Percentiles rank a stretch among this genome's conserved stretches.
Conservation (phyloP, 2,329 filamentous ascomycete genomes). For the Scytalidium lignicola region DNA sequence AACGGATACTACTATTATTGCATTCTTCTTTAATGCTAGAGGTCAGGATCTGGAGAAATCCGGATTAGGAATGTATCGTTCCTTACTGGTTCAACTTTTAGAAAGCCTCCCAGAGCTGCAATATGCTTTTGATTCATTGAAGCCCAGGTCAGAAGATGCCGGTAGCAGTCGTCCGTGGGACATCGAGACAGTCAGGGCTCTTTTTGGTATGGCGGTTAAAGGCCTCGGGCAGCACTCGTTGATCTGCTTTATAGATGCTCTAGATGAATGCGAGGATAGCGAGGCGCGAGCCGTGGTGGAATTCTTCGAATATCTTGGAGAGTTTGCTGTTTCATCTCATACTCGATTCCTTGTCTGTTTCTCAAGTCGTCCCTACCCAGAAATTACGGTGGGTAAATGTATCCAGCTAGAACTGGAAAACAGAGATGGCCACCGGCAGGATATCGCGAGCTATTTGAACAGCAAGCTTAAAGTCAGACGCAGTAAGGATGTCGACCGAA, state of each 20-base stretch:
- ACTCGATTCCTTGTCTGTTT: constrained; percentile 19
- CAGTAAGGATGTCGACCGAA: constrained; percentile 13
- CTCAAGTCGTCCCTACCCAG: constrained; percentile 25
- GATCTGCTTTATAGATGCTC: constrained; percentile 24
- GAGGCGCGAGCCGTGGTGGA: constrained; percentile 11
- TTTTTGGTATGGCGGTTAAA: constrained; percentile 20
- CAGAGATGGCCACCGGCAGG: constrained; percentile 21
- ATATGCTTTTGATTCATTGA: constrained; percentile 23
- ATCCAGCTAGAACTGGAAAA: constrained; percentile 20
- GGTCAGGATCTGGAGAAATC: constrained; percentile 35
- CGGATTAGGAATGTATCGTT: constrained; percentile 42
- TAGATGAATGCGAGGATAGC: constrained; percentile 18
- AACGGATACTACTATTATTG: constrained; percentile 23
- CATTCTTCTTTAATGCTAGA: constrained; percentile 23
- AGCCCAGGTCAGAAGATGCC: background rate
- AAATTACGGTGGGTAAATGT: constrained; percentile 17
- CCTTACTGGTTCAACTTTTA: constrained; percentile 38
- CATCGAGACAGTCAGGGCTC: constrained; percentile 17
- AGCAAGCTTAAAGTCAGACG: constrained; percentile 17
- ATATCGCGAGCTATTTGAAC: constrained; percentile 23
- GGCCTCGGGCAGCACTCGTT: constrained; percentile 21
- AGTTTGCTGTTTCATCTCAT: constrained; percentile 5
- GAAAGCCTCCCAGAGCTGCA: constrained; percentile 28
- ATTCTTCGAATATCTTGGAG: constrained; percentile 17
- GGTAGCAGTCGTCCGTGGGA: constrained; percentile 13